Evolutionary conservation across 768 basidiomycete genomes (phyloP).

Genomic region (Termitomyces sp.): DNA sequence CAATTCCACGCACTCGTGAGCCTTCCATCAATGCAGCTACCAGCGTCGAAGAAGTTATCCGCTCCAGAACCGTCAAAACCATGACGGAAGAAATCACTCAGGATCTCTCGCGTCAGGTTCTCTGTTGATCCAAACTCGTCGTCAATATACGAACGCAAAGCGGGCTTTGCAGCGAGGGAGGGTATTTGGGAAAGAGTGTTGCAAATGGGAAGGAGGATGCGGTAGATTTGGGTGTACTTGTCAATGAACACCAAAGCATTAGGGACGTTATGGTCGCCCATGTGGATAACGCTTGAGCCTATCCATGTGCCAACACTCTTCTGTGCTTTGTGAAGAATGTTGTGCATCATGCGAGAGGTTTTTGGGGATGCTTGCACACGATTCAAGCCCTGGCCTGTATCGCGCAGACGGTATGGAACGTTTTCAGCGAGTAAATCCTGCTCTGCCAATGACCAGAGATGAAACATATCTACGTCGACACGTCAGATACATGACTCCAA

Average conservation of each 20-base stretch:
- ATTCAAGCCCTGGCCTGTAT: conserved; percentile 89
- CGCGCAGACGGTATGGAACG: conserved; percentile 72
- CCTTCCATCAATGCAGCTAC: conserved; percentile 79
- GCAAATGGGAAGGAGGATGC: conserved; percentile 83
- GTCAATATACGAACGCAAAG: conserved; percentile 70
- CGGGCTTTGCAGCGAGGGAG: conserved; percentile 57
- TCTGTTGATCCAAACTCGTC: conserved; percentile 78
- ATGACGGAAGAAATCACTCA: conserved; percentile 82
- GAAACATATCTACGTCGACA: conserved; percentile 69
- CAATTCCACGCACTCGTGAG: conserved; percentile 92
- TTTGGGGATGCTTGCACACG: conserved; percentile 84
- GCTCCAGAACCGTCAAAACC: conserved; percentile 90
- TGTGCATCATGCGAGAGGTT: conserved; percentile 88
- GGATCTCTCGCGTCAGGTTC: conserved; percentile 60
- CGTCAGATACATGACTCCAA: conserved; percentile 1
- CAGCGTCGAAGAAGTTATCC: conserved; percentile 86
- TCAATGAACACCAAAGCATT: conserved; percentile 88
- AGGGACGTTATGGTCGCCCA: conserved; percentile 84
- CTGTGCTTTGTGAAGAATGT: conserved; percentile 79
- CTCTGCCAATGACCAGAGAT: conserved; percentile 76
- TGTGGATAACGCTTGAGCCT: conserved; percentile 82
- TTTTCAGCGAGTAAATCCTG: conserved; percentile 76
- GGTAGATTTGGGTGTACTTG: conserved; percentile 90
- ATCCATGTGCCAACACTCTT: conserved; percentile 78
- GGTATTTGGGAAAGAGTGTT: conserved; percentile 75